Evolutionary conservation across 140 eudicot genomes (phyloP).

Genomic region (Cichorium intybus): DNA sequence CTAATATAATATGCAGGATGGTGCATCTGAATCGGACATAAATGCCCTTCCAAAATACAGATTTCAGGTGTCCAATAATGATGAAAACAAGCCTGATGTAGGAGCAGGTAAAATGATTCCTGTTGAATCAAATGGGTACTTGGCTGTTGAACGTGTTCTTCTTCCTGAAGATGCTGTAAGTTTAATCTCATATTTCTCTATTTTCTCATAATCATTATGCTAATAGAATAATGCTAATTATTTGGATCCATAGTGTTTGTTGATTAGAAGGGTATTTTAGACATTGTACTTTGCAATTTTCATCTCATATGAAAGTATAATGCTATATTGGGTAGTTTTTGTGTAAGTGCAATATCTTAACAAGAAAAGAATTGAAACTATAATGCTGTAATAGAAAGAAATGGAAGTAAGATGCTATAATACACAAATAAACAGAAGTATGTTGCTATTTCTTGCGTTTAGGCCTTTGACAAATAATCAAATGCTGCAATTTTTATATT

Average conservation of each 20-base stretch:
- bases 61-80: slow-evolving; percentile 50
- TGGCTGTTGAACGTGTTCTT: slow-evolving; percentile 77
- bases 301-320: too few species aligned
- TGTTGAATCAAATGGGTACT: slow-evolving; percentile 48
- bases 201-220: too few species aligned
- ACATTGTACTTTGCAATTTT: too few species aligned
- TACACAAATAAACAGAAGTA: too few species aligned
- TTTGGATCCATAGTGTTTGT: not conserved
- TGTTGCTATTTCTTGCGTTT: too few species aligned
- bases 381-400: too few species aligned
- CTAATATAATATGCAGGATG: slow-evolving; percentile 55
- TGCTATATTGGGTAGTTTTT: too few species aligned
- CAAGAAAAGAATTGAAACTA: too few species aligned
- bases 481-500: not conserved
- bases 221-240: too few species aligned
- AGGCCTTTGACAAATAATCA: not conserved
- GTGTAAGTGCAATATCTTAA: too few species aligned
- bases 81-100: slow-evolving; percentile 43
- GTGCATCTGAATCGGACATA: slow-evolving; percentile 88
- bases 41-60: slow-evolving; percentile 71
- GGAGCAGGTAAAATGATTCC: slow-evolving; percentile 91
- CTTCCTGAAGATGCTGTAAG: slow-evolving; percentile 93
- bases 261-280: not conserved
- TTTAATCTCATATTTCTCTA: too few species aligned
- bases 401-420: too few species aligned